A percentile compares a stretch with the other conserved stretches of the same genome.
phyloP scores from a whole-genome alignment of 2,329 filamentous ascomycete species.

The Aspergillus pseudoglaucus region DNA sequence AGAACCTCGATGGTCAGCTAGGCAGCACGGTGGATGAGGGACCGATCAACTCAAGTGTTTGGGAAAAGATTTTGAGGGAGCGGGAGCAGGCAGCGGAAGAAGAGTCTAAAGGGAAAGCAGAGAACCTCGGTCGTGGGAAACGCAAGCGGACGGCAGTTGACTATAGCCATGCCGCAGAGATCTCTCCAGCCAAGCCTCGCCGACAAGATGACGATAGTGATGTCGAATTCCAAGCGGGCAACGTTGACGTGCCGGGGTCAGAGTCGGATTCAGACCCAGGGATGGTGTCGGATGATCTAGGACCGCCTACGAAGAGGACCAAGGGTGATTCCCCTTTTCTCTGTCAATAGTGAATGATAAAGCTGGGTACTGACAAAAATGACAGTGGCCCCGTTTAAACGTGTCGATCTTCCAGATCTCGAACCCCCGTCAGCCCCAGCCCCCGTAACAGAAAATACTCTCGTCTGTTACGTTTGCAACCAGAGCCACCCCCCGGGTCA shows the following conservation, averaged over 20 bases:
- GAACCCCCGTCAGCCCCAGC: slow-evolving; percentile 7
- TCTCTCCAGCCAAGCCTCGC: slow-evolving; percentile 18
- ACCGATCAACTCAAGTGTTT: slow-evolving; percentile 62
- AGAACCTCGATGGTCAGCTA: slow-evolving; percentile 58
- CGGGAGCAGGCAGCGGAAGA: slow-evolving; percentile 72
- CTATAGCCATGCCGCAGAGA: slow-evolving; percentile 15
- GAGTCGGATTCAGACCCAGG: slow-evolving; percentile 16
- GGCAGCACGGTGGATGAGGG: slow-evolving; percentile 45
- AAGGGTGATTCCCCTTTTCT: slow-evolving; percentile 15
- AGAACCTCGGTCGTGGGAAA: slow-evolving; percentile 80
- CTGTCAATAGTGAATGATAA: too few species aligned
- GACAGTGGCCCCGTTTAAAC: slow-evolving; percentile 33
- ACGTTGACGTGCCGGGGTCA: slow-evolving; percentile 16
- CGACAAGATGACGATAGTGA: slow-evolving; percentile 20
- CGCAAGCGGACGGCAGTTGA: slow-evolving; percentile 56
- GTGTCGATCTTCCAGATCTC: slow-evolving; percentile 18
- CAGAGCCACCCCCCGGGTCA: slow-evolving; percentile 50
- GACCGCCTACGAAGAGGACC: slow-evolving; percentile 15
- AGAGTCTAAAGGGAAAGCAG: slow-evolving; percentile 60
- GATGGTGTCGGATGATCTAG: slow-evolving; percentile 15
- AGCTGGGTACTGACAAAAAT: slow-evolving; percentile 6
- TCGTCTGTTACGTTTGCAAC: slow-evolving; percentile 49
- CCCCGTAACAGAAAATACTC: not conserved
- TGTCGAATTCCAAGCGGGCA: slow-evolving; percentile 25
- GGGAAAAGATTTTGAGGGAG: slow-evolving; percentile 83